Evolutionary conservation across 768 basidiomycete species (phyloP).

Genomic region (Pleurotus cornucopiae): DNA sequence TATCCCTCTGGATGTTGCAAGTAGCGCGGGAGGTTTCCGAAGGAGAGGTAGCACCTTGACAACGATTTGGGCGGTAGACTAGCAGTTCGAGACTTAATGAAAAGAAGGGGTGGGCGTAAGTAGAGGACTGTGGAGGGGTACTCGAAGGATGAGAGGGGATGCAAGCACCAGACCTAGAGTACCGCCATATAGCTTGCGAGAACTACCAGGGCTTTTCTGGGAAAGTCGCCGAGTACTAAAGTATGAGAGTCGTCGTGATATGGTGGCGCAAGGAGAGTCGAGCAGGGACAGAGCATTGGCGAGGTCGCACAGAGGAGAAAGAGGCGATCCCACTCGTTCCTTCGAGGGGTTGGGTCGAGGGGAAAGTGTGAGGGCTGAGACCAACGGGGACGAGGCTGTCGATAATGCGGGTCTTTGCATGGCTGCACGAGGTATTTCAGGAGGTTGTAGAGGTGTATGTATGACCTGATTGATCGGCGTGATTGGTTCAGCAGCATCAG

Average conservation of each 20-base stretch:
- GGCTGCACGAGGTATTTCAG: neutral
- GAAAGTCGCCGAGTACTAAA: neutral
- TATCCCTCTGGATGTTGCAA: too few species aligned
- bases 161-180: neutral
- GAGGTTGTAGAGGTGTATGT: conserved; percentile 1
- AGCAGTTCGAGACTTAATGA: neutral
- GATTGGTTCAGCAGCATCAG: neutral
- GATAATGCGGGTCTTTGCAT: neutral
- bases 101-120: neutral
- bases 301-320: neutral
- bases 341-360: neutral
- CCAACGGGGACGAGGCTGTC: neutral
- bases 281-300: neutral
- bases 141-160: neutral
- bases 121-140: neutral
- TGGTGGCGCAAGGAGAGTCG: neutral
- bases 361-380: neutral
- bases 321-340: neutral
- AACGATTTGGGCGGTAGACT: neutral
- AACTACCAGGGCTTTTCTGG: neutral
- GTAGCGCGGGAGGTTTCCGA: too few species aligned
- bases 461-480: conserved; percentile 5
- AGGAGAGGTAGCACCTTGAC: neutral
- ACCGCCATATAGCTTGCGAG: neutral
- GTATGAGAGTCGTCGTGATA: neutral